Base-by-base conservation (phyloP, 2,329 filamentous ascomycete genomes). In the Fusarium nelsonii region DNA sequence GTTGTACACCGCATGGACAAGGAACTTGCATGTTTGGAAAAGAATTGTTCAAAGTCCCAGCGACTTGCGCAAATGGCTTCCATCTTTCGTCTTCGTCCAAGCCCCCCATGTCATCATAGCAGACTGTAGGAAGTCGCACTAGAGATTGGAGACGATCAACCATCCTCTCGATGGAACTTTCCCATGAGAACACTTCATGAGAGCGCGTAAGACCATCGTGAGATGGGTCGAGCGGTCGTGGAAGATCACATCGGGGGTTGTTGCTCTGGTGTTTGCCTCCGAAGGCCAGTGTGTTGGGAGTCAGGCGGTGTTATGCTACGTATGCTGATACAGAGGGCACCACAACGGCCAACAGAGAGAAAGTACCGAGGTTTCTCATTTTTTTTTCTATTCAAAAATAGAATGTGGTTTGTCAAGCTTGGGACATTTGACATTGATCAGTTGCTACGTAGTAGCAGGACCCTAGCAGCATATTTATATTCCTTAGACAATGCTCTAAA, bases 31-130 rank as follows among this genome's bases (percentile, higher is more conserved):
- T 63, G 9, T 75, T 76, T 2, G 86, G 85, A 53, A 86, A 88
- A 0, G 82, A 79, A 32, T 78, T 69, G 43, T 79, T 75, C 4
- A 88, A 80, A 8, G 87, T 78, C 4, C 82, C 76, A 26, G 81
- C 80, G 63, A 41, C 39, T 41, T 4, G 39, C 6, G 18, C 20
- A 41, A 87, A 86, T 0, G 84, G 79, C 23, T 83, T 74, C 85
- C 85, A 88, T 53, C 86, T 79, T 28, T 80, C 73, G 63, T 88
- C 86, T 28, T 83, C 76, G 14, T 83, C 83, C 15, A 87, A 79
- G 6, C 79, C 75, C 10, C 85, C 85, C 61, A 85, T 81, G 46
- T 87, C 84, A 59, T 88, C 86, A 65, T 82, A 88, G 39, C 81
- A 85, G 39, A 87, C 76, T 0, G 84, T 84, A 0, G 83, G 81